Evolutionary conservation across 169 alveolate species (phyloP).

Genomic region (Cryptosporidium parvum): DNA sequence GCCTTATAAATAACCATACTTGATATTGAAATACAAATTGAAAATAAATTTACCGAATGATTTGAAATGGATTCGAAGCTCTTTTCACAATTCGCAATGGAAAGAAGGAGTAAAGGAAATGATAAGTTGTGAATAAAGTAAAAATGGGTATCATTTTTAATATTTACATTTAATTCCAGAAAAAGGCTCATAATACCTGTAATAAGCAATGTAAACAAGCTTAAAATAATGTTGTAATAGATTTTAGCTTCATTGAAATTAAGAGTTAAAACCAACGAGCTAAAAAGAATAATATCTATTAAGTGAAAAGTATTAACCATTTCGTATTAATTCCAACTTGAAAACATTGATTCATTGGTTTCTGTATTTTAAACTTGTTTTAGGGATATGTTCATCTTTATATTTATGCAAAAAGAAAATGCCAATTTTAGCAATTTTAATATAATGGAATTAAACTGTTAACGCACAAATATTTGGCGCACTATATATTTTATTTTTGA

Average conservation of each 20-base stretch:
- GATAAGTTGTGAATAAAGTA: slow-evolving; percentile 40
- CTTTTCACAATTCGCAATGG: slow-evolving; percentile 14
- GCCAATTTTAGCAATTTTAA: neutral
- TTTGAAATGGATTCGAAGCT: neutral
- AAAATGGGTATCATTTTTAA: slow-evolving; percentile 4
- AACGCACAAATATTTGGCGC: slow-evolving; percentile 30
- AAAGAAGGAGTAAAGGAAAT: slow-evolving; percentile 48
- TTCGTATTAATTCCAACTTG: neutral
- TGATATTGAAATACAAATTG: slow-evolving; percentile 39
- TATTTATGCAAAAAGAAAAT: neutral
- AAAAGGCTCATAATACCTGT: slow-evolving; percentile 7
- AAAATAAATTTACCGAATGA: slow-evolving; percentile 14
- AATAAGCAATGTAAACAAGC: neutral
- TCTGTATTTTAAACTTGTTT: neutral
- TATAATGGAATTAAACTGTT: neutral
- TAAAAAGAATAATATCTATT: slow-evolving; percentile 19
- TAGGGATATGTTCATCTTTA: slow-evolving; percentile 1
- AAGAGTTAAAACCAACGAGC: neutral
- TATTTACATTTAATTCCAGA: neutral
- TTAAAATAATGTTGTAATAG: neutral
- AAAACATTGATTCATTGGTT: neutral
- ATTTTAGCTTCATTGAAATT: neutral
- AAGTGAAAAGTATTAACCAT: slow-evolving; percentile 23
- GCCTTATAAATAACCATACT: slow-evolving; percentile 1
- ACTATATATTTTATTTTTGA: neutral